Conservation (phyloP, 2,329 filamentous ascomycete genomes). For the Stachybotrys elegans region DNA sequence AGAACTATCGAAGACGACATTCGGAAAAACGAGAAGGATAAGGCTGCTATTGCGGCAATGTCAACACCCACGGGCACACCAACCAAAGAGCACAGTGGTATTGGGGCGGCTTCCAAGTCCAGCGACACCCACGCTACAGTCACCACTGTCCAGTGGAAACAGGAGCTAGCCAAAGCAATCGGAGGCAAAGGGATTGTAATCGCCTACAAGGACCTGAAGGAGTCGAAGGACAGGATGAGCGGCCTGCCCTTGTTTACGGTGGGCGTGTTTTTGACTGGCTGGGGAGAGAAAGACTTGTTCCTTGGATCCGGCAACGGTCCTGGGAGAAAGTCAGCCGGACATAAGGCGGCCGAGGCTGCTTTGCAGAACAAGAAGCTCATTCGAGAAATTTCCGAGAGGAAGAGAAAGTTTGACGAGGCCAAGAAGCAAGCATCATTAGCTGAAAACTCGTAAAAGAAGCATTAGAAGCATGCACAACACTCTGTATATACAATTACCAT, state of each 20-base stretch:
- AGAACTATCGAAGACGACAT: conserved; percentile 56
- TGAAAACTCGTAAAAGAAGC: too few species aligned
- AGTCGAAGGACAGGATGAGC: conserved; percentile 44
- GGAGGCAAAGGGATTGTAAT: conserved; percentile 53
- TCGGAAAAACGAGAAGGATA: conserved; percentile 27
- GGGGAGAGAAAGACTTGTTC: conserved; percentile 58
- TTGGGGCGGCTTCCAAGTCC: neutral
- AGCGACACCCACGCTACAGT: neutral
- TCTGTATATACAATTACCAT: too few species aligned
- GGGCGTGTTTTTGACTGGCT: conserved; percentile 61
- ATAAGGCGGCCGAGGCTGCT: conserved; percentile 59
- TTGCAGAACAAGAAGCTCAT: conserved; percentile 63
- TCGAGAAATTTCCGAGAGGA: conserved; percentile 42
- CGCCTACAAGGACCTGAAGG: conserved; percentile 53
- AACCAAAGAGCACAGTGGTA: too few species aligned
- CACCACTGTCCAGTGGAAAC: conserved; percentile 18
- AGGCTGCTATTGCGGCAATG: conserved; percentile 3
- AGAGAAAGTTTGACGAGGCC: conserved; percentile 35
- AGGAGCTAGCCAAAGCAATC: conserved; percentile 32
- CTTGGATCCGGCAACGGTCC: conserved; percentile 60
- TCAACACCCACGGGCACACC: too few species aligned
- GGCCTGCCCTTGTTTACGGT: conserved; percentile 57
- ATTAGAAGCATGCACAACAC: too few species aligned
- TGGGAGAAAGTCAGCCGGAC: conserved; percentile 65
- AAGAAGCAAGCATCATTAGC: conserved; percentile 11